These are phyloP conservation scores for Excoecaria cochinchinensis DNA, from an alignment of 345 rosid genomes.

Conservation along the genomic window DNA sequence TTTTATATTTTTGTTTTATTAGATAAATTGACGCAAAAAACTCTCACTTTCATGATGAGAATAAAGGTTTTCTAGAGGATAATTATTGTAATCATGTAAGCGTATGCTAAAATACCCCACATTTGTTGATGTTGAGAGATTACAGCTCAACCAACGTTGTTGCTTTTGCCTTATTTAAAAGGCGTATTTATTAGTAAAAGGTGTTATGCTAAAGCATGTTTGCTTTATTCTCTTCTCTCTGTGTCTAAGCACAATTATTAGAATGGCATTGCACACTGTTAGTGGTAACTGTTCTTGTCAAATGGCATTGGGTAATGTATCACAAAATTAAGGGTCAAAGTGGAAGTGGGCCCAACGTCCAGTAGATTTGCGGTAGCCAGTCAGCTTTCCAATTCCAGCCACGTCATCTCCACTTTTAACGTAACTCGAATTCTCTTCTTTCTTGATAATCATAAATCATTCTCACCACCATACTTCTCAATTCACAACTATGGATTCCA, in stretches of 20 bases:
- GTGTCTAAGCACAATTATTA: no score
- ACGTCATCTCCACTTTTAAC: neutral
- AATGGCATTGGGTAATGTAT: no score
- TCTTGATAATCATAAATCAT: neutral
- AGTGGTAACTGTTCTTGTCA: no score
- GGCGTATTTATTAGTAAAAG: neutral
- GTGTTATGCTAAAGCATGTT: no score
- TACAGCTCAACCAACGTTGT: neutral
- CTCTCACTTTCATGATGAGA: no score
- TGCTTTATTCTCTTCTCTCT: no score
- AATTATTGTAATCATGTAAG: neutral
- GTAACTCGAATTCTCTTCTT: neutral
- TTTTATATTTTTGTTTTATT: no score
- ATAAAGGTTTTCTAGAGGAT: no score
- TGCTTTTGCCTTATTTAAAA: neutral
- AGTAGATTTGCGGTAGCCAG: slow-evolving; percentile 1
- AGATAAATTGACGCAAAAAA: no score
- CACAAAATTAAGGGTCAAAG: neutral
- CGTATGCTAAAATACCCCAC: neutral
- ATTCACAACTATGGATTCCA: slow-evolving; percentile 9
- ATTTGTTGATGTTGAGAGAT: neutral
- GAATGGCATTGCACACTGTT: no score
- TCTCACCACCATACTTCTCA: neutral
- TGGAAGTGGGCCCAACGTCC: neutral
- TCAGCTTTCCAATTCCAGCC: neutral